Evolutionary conservation across 805 yeast genomes (phyloP).

Genomic region (Teunomyces lycoperdinae): DNA sequence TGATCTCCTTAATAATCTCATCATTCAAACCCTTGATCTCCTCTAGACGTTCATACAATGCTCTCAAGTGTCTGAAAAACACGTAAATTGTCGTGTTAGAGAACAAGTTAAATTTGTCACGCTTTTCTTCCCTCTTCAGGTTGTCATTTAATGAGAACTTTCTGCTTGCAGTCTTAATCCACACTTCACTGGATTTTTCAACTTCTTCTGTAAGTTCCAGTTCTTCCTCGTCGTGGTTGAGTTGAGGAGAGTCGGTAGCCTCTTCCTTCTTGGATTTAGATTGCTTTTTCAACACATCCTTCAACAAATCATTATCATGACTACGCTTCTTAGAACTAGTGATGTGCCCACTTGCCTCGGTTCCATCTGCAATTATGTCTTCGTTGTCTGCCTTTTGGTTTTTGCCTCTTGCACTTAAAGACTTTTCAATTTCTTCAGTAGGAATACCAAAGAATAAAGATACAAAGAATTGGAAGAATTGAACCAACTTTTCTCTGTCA

Average conservation of each 20-base stretch:
- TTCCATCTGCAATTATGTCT: conserved; percentile 10
- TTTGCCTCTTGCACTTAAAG: conserved; percentile 21
- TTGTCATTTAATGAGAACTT: conserved; percentile 25
- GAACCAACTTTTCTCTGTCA: conserved; percentile 75
- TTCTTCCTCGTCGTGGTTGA: conserved; percentile 30
- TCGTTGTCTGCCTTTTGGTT: conserved; percentile 12
- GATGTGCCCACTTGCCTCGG: conserved; percentile 14
- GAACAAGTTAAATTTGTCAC: conserved; percentile 72
- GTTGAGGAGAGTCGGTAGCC: conserved; percentile 30
- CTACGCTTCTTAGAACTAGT: conserved; percentile 44
- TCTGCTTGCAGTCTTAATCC: conserved; percentile 38
- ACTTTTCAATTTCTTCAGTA: conserved; percentile 45
- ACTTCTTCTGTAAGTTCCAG: conserved; percentile 28
- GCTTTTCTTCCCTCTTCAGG: conserved; percentile 25
- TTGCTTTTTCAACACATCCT: conserved; percentile 59
- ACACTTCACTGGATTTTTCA: conserved; percentile 39
- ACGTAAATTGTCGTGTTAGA: conserved; percentile 87
- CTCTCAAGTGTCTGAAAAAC: conserved; percentile 81
- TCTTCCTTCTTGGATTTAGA: conserved; percentile 34
- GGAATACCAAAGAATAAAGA: conserved; percentile 68
- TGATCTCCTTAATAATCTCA: conserved; percentile 71
- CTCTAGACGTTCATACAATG: conserved; percentile 72
- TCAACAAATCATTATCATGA: conserved; percentile 54
- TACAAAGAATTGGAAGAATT: conserved; percentile 67
- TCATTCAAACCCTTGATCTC: conserved; percentile 74